phyloP scores from a whole-genome alignment of 2,329 filamentous ascomycete genomes.

The Fusarium coffeatum region DNA sequence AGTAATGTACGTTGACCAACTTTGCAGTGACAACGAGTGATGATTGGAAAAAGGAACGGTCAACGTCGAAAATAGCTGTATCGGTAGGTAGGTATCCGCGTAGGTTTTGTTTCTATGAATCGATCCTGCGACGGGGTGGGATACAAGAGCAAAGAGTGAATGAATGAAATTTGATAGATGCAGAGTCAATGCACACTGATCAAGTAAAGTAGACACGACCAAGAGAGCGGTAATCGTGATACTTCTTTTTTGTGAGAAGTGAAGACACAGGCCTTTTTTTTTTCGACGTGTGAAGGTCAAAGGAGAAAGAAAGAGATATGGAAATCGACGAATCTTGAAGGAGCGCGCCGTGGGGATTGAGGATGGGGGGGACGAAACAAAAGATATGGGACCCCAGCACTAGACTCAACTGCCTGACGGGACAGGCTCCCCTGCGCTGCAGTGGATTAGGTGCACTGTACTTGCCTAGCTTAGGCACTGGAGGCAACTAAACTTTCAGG shows the following conservation, averaged over 20 bases:
- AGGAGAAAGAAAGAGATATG: conserved; percentile 35
- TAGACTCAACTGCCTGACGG: conserved; percentile 2
- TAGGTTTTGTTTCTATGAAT: conserved; percentile 31
- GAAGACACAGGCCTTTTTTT: conserved; percentile 40
- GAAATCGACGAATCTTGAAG: conserved; percentile 23
- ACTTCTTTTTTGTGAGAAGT: conserved; percentile 38
- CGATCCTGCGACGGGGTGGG: conserved; percentile 46
- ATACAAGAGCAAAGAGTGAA: conserved; percentile 32
- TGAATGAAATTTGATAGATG: conserved; percentile 24
- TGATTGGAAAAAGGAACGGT: conserved; percentile 43
- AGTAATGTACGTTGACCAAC: conserved; percentile 27
- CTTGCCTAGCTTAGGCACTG: not conserved
- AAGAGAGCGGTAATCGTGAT: conserved; percentile 38
- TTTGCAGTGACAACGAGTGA: conserved; percentile 31
- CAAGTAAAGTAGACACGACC: conserved; percentile 33
- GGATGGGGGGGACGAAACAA: conserved; percentile 47
- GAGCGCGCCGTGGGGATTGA: conserved; percentile 22
- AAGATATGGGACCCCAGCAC: conserved; percentile 40
- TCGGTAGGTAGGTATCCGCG: conserved; percentile 42
- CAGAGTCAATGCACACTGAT: conserved; percentile 32
- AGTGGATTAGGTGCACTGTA: conserved; percentile 7
- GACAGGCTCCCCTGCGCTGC: not conserved
- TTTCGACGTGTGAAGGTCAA: conserved; percentile 36
- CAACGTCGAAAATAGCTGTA: conserved; percentile 47
- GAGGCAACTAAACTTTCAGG: conserved; percentile 10